Base-by-base conservation (phyloP, 495 filamentous ascomycete species). In the Penicillium dipodomyicola region DNA sequence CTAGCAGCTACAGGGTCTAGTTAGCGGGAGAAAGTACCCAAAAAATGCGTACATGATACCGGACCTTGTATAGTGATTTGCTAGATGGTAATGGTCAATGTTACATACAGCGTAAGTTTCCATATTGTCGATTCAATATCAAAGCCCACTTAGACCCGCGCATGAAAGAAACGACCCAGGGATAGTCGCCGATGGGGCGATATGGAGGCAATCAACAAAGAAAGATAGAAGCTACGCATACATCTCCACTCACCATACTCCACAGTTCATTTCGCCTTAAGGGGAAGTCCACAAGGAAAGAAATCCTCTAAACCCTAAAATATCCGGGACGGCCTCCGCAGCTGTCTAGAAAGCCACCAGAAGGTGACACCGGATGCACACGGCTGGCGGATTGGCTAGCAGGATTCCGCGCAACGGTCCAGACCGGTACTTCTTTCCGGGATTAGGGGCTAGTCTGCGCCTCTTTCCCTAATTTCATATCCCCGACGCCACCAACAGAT, bases 351-450 rank as follows among this genome's bases (percentile, higher is more conserved):
- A 44, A 49, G 15, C 51, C 62, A 39, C 44, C 29, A 59, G 33
- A 42, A 40, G 48, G 48, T 35, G 25, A 40, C 39, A 4, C 11
- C 35, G 14, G 46, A 47, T 23, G 23, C 20, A 33, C 30, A 39
- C 23, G 47, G 37, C n/a, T 19, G 11, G 41, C 15, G 19, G 30
- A 62, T 61, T 65, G 59, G 56, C 44, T 49, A 17, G 22, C 57
- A 57, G 23, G 54, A 61, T 61, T 57, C 62, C 51, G 41, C 53
- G 22, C 44, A 61, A 65, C 63, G 60, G 63, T 61, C 45, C 45
- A 57, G 52, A 60, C 52, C 52, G 52, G 57, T 23, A 62, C 33
- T 48, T 54, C 12, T 5, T 15, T 7, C 27, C 55, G 52, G 45
- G 57, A 65, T 44, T 55, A 20, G 35, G 25, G 39, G 51, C 46